Evolutionary conservation across 2,329 filamentous ascomycete species (phyloP).

Genomic region (Ceratocystis colombiana): DNA sequence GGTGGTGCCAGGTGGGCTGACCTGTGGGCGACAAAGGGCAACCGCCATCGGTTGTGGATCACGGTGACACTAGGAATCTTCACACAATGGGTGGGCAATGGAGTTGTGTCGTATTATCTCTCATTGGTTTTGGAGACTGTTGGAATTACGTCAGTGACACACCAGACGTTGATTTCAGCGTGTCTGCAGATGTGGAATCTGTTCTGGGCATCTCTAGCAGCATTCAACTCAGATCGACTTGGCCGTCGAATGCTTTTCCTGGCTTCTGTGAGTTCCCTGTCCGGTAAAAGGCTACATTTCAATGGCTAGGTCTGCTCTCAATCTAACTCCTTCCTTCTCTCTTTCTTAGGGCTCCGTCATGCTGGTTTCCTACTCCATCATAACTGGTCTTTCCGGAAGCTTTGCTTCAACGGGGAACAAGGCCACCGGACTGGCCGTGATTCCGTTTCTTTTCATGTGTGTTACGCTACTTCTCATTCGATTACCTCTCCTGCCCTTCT

Average conservation of each 20-base stretch:
- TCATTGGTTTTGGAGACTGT: constrained; percentile 39
- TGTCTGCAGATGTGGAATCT: constrained; percentile 33
- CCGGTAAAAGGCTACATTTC: background rate
- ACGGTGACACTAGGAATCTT: constrained; percentile 43
- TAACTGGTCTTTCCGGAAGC: constrained; percentile 35
- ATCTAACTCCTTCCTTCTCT: constrained; percentile 32
- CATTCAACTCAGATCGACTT: constrained; percentile 40
- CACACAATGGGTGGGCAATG: constrained; percentile 46
- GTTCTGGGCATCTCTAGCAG: constrained; percentile 36
- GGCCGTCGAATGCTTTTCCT: constrained; percentile 43
- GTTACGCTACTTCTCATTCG: background rate
- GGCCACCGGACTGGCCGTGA: constrained; percentile 33
- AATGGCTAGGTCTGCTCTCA: background rate
- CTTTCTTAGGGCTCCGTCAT: constrained; percentile 32
- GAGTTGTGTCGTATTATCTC: constrained; percentile 42
- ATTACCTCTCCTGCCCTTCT: background rate
- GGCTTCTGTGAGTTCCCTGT: constrained; percentile 36
- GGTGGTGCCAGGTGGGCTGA: constrained; percentile 43
- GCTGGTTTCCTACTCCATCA: constrained; percentile 43
- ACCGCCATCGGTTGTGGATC: constrained; percentile 42
- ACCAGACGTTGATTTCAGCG: constrained; percentile 33
- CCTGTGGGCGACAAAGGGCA: constrained; percentile 42
- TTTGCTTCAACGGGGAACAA: constrained; percentile 36
- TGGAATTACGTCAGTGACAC: constrained; percentile 35
- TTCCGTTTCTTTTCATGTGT: constrained; percentile 55